A percentile compares a stretch with the other conserved stretches of the same genome.
Conservation (phyloP, 768 basidiomycete genomes). For the Tulasnella sp. region DNA sequence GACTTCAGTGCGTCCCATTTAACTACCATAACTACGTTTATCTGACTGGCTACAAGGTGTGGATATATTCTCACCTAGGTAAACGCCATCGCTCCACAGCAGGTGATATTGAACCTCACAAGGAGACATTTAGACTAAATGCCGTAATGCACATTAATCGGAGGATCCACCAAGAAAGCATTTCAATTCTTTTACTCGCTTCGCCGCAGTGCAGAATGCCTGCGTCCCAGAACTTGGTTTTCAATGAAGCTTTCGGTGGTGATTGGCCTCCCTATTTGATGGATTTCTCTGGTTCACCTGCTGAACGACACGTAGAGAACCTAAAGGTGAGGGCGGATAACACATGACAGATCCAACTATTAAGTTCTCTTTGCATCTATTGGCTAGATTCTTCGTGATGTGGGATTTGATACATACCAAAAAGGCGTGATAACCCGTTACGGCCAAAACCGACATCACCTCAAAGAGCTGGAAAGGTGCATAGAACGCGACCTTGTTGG, state of each 20-base stretch:
- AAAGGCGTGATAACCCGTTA: conserved; percentile 48
- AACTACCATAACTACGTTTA: neutral
- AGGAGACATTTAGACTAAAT: neutral
- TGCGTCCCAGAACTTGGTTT: conserved; percentile 52
- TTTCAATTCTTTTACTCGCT: conserved; percentile 63
- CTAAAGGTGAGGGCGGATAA: conserved; percentile 51
- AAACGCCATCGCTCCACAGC: conserved; percentile 28
- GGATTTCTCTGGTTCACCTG: conserved; percentile 57
- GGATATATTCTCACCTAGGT: conserved; percentile 77
- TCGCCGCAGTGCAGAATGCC: conserved; percentile 58
- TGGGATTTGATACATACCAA: conserved; percentile 55
- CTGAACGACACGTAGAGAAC: conserved; percentile 72
- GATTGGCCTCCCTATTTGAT: conserved; percentile 69
- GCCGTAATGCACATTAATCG: conserved; percentile 51
- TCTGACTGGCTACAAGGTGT: conserved; percentile 47
- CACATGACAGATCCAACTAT: neutral
- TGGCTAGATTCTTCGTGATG: conserved; percentile 64
- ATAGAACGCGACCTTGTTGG: conserved; percentile 60
- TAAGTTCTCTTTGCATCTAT: neutral
- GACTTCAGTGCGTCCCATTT: conserved; percentile 62
- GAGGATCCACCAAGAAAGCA: conserved; percentile 76
- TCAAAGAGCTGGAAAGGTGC: conserved; percentile 45
- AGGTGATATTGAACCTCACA: neutral
- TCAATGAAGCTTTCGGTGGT: conserved; percentile 52
- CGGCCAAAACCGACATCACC: conserved; percentile 48